Base-by-base conservation (phyloP, 2,329 filamentous ascomycete genomes). In the Chaetomiaceae sp. region DNA sequence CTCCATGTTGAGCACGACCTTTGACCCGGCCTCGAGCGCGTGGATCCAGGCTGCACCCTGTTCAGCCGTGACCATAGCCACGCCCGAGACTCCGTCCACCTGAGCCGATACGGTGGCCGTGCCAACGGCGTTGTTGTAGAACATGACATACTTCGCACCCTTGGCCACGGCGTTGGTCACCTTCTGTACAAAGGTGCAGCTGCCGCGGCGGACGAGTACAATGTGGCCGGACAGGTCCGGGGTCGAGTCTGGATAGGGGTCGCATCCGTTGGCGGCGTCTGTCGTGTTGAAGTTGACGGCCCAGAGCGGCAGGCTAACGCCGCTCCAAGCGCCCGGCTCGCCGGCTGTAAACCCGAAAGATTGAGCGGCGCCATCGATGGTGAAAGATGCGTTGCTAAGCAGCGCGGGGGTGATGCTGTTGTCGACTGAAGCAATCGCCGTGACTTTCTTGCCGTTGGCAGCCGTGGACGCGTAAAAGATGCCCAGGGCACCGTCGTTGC, bases 81-180 rank as follows among this genome's bases (percentile, higher is more conserved):
- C 62, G 12, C 63, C 74, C 10, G 61, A 33, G 38, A 76, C 61
- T 2, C 63, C 62, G 0, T 61, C 35, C 1, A 68, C 68, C 1
- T 39, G 55, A 3, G 70, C 65, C 33, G 70, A 64, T 10, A 70
- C 67, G 7, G 60, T 54, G 4, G 61, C 55, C 3, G 71, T 66
- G 13, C 66, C 69, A 6, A 58, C 55, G 4, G 63, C 65, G 55
- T 78, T 80, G 70, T 84, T 84, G 66, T 84, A 85, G 59, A 82
- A 69, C 56, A 86, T 65, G 48, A 86, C 65, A 56, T 83, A 82
- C 60, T 77, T 74, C 44, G 79, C 82, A 10, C 82, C 82, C 43
- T 72, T 71, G 6, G 69, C 72, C 2, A 68, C 74, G 4, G 77
- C 76, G 51, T 81, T 78, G 35, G 67, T 60, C 2, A 73, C 73